Evolutionary conservation across 257 asterid genomes (phyloP).

Genomic region (Dorcoceras hygrometricum): DNA sequence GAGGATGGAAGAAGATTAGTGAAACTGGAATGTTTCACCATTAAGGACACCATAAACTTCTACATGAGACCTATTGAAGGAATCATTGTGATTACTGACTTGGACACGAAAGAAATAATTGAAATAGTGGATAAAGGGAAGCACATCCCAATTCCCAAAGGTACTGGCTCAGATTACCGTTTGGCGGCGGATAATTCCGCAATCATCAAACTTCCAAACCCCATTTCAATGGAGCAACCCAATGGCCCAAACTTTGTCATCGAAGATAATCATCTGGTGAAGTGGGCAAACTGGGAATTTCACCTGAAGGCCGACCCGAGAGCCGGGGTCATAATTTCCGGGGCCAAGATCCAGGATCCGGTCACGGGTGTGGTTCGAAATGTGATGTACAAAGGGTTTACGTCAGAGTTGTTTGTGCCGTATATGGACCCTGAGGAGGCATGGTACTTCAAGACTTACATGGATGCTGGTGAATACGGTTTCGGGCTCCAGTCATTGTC

Average conservation of each 20-base stretch:
- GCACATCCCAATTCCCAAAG: constrained; percentile 63
- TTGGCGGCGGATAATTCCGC: constrained; percentile 28
- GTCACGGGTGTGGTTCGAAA: constrained; percentile 59
- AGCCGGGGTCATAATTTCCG: constrained; percentile 78
- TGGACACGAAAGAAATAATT: constrained; percentile 45
- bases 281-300: constrained; percentile 98
- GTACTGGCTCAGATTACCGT: constrained; percentile 56
- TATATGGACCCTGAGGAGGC: constrained; percentile 80
- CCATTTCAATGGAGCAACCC: constrained; percentile 82
- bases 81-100: constrained; percentile 42
- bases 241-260: constrained; percentile 86
- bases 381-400: constrained; percentile 82
- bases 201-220: constrained; percentile 45
- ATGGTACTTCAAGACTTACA: constrained; percentile 76
- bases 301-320: constrained; percentile 89
- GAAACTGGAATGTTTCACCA: constrained; percentile 56
- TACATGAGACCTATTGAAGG: constrained; percentile 91
- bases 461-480: constrained; percentile 90
- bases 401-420: constrained; percentile 87
- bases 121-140: constrained; percentile 51
- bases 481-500: constrained; percentile 59
- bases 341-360: constrained; percentile 57
- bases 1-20: constrained; percentile 64
- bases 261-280: constrained; percentile 59
- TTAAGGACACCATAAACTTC: constrained; percentile 58